Base-by-base conservation (phyloP, 164 flowering plant species). In the Akebia trifoliata region DNA sequence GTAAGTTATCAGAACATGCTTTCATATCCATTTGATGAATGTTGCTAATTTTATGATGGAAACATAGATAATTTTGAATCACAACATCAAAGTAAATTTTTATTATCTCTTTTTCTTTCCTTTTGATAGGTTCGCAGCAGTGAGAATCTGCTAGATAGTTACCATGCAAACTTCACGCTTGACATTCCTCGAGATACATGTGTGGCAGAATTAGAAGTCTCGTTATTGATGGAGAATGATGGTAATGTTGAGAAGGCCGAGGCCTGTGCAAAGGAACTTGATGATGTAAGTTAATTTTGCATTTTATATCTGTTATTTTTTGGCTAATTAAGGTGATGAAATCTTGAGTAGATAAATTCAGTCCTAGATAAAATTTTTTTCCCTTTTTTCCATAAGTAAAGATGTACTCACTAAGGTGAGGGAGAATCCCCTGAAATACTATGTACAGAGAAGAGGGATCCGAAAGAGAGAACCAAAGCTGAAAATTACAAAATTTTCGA, bases 181-280 rank as follows among this genome's bases (percentile, higher is more conserved):
- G 74, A 72, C 54, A 31, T 39, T 66, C 56, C 68, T 54, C 61
- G 18, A 39, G 72, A 66, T 53, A 49, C 62, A 52, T 65, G 54
- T 45, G 45, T 69, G 60, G 44, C 50, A 37, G 78, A 69, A 49
- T 43, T 78, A 2, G 84, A 76, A 55, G 62, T 65, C 17, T 54
- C 75, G 37, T n/a, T 47, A 17, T 64, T 59, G 10, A 57, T 80
- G 58, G 86, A 82, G 56, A 66, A 66, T 69, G 74, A 86, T 67
- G 77, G 63, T 40, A 81, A 66, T 71, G 72, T 90, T 52, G 79
- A 82, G 54, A 86, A 77, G 70, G 97, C 96, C 61, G 90, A 86
- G 70, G 86, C 94, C 37, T 86, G 75, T 70, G 45, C 75, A 36
- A 87, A 86, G 66, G 86, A 87, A 59, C 92, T 93, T 60, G 97